phyloP scores from a whole-genome alignment of 2,329 filamentous ascomycete genomes.

The Emergomyces africanus region DNA sequence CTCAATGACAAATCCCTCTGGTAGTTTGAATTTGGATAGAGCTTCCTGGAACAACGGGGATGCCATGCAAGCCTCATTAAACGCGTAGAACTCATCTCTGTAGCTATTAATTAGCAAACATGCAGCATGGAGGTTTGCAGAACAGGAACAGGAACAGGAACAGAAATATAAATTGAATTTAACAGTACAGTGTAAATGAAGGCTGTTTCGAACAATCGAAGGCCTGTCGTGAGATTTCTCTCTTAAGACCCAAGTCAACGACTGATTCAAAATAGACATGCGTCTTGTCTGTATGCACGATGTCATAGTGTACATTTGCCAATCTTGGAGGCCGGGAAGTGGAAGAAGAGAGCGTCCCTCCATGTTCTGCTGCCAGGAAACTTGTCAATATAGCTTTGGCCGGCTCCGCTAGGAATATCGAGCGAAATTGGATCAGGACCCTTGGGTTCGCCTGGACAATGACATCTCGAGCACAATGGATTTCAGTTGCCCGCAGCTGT shows the following conservation, averaged over 20 bases:
- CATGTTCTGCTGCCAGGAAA: conserved; percentile 38
- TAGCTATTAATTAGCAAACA: background rate
- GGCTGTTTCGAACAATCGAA: conserved; percentile 38
- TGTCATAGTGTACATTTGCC: conserved; percentile 43
- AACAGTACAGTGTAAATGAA: conserved; percentile 36
- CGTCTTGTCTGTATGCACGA: conserved; percentile 20
- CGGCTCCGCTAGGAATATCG: conserved; percentile 40
- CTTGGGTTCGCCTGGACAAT: conserved; percentile 31
- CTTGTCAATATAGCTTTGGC: conserved; percentile 36
- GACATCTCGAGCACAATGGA: conserved; percentile 37
- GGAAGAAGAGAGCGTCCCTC: conserved; percentile 22
- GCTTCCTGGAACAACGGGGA: conserved; percentile 42
- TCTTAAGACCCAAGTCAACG: conserved; percentile 34
- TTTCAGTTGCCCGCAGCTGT: conserved; percentile 44
- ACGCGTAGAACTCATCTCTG: conserved; percentile 34
- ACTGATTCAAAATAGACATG: conserved; percentile 44
- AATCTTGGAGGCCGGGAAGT: conserved; percentile 35
- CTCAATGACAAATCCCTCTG: conserved; percentile 43
- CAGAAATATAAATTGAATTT: background rate
- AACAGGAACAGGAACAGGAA: background rate
- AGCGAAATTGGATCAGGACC: conserved; percentile 33
- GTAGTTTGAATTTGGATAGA: conserved; percentile 39
- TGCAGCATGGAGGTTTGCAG: background rate
- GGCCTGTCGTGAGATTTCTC: conserved; percentile 32
- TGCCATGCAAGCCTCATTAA: conserved; percentile 38